phyloP scores from a whole-genome alignment of 768 basidiomycete species.

The Phylloporus sp. region DNA sequence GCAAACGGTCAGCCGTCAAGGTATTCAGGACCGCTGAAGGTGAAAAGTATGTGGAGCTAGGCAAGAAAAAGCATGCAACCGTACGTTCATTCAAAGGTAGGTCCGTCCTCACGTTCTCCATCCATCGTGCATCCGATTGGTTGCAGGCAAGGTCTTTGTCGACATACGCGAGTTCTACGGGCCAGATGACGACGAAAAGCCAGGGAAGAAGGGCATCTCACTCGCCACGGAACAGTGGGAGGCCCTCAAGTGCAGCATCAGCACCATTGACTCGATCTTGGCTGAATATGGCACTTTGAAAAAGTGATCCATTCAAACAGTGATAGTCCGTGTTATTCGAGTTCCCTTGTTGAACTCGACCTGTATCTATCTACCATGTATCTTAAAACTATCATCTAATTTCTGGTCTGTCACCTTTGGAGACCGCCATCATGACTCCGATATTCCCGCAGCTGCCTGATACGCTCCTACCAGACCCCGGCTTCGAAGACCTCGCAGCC shows the following conservation, averaged over 20 bases:
- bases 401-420: background rate
- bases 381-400: background rate
- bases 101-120: constrained; percentile 21
- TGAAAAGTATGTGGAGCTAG: constrained; percentile 56
- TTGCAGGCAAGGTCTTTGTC: constrained; percentile 46
- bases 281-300: constrained; percentile 26
- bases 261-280: constrained; percentile 51
- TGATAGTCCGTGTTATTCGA: background rate
- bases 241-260: constrained; percentile 39
- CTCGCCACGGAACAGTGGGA: constrained; percentile 67
- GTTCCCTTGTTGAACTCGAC: background rate
- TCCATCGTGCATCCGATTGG: constrained; percentile 17
- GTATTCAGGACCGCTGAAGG: constrained; percentile 24
- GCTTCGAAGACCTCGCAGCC: constrained; percentile 58
- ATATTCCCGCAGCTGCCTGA: constrained; percentile 66
- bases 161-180: constrained; percentile 77
- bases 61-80: constrained; percentile 66
- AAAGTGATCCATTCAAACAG: constrained; percentile 3
- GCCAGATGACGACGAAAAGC: constrained; percentile 56
- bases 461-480: constrained; percentile 62
- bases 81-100: constrained; percentile 47
- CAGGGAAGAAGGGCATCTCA: constrained; percentile 79
- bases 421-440: constrained; percentile 16
- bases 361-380: constrained; percentile 4
- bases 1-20: background rate